Conservation (phyloP, 1,284 basidiomycete genomes). For the Fomitopsis palustris region DNA sequence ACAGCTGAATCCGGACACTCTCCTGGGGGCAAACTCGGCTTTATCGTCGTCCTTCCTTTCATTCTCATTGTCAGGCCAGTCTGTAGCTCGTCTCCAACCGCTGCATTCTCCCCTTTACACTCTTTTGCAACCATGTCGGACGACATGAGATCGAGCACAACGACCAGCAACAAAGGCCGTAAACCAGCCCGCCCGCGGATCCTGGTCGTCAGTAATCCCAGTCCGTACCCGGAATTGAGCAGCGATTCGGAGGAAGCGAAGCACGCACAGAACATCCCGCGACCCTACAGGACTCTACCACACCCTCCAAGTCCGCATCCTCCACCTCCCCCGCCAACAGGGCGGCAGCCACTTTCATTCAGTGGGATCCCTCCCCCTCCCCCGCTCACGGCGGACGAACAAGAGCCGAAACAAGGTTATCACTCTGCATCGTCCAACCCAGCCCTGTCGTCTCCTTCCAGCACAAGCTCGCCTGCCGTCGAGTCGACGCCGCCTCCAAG, state of each 20-base stretch:
- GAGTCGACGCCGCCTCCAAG: conserved; percentile 61
- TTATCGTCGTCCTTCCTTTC: conserved; percentile 11
- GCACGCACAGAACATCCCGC: conserved; percentile 16
- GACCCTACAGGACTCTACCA: conserved; percentile 27
- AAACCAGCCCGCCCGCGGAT: conserved; percentile 23
- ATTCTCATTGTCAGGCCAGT: conserved; percentile 8
- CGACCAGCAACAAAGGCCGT: conserved; percentile 10
- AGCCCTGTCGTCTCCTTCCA: conserved; percentile 62
- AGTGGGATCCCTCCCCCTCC: conserved; percentile 26
- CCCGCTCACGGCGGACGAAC: conserved; percentile 38
- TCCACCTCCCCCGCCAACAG: conserved; percentile 18
- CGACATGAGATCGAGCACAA: conserved; percentile 35
- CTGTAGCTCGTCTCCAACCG: not conserved
- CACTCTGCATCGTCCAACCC: conserved; percentile 45
- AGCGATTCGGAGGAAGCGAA: conserved; percentile 36
- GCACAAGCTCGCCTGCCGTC: conserved; percentile 56
- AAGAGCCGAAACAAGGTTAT: conserved; percentile 28
- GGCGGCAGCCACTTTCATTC: conserved; percentile 13
- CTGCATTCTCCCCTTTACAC: conserved; percentile 4
- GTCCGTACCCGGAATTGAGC: conserved; percentile 48
- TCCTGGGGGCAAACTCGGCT: conserved; percentile 12
- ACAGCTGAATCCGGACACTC: not conserved
- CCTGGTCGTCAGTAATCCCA: conserved; percentile 59
- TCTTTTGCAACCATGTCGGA: conserved; percentile 36
- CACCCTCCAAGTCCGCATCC: too few species aligned